A percentile compares a stretch with the other conserved stretches of the same genome.
phyloP scores from a whole-genome alignment of 2,329 filamentous ascomycete species.

The Calonectria honghensis region DNA sequence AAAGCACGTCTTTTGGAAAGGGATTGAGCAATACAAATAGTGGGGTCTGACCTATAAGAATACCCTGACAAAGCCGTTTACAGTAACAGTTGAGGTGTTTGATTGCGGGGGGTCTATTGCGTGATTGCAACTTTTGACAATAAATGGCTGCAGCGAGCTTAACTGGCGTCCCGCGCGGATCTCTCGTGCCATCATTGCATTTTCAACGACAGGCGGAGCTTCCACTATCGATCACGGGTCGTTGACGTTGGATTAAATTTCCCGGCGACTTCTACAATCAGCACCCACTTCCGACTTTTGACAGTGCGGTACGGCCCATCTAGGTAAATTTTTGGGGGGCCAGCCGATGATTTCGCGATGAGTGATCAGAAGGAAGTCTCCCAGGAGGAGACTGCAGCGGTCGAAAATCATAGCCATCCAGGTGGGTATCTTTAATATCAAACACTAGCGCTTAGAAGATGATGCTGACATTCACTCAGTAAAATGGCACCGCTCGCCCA shows the following conservation, averaged over 20 bases:
- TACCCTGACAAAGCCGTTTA: neutral
- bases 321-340: neutral
- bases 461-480: slow-evolving; percentile 26
- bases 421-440: neutral
- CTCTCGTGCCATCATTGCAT: neutral
- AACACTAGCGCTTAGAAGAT: neutral
- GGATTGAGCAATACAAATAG: slow-evolving; percentile 20
- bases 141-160: slow-evolving; percentile 11
- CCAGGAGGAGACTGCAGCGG: slow-evolving; percentile 13
- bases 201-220: neutral
- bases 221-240: neutral
- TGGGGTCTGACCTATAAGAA: slow-evolving; percentile 21
- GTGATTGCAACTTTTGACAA: slow-evolving; percentile 20
- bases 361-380: slow-evolving; percentile 18
- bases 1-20: slow-evolving; percentile 20
- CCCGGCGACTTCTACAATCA: no score
- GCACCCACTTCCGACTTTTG: no score
- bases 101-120: slow-evolving; percentile 29
- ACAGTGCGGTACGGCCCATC: neutral
- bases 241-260: neutral
- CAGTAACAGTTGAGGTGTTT: slow-evolving; percentile 7
- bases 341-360: slow-evolving; percentile 18
- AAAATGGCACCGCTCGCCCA: slow-evolving; percentile 53
- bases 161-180: slow-evolving; percentile 2
- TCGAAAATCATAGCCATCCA: slow-evolving; percentile 17